Conservation (phyloP, 1,284 basidiomycete species). For the Athelia sp. region DNA sequence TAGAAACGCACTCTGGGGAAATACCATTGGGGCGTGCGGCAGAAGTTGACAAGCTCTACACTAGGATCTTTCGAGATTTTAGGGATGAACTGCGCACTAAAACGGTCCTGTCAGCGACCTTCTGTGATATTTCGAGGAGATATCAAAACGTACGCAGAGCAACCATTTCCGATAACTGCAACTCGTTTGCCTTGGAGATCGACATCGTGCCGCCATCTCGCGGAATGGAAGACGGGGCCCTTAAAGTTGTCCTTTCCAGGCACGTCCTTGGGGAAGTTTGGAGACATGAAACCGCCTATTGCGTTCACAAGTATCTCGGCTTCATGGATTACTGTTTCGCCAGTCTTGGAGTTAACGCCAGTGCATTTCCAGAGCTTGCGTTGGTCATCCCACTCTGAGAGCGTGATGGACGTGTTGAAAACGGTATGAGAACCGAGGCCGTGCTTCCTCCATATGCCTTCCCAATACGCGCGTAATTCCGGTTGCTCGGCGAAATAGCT, state of each 20-base stretch:
- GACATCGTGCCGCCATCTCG: constrained; percentile 52
- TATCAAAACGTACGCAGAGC: constrained; percentile 41
- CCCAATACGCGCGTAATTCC: constrained; percentile 49
- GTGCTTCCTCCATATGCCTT: constrained; percentile 38
- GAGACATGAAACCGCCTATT: constrained; percentile 39
- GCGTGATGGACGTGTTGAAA: constrained; percentile 34
- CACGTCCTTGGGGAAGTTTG: constrained; percentile 40
- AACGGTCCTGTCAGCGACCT: background rate
- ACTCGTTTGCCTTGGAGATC: constrained; percentile 47
- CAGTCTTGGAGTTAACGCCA: constrained; percentile 30
- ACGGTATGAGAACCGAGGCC: constrained; percentile 32
- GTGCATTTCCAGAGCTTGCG: constrained; percentile 33
- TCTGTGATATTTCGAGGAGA: constrained; percentile 4
- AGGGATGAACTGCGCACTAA: constrained; percentile 51
- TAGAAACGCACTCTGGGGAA: constrained; percentile 33
- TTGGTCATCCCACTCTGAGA: constrained; percentile 41
- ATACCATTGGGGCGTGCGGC: constrained; percentile 49
- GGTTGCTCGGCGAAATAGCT: constrained; percentile 38
- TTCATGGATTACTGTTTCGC: constrained; percentile 21
- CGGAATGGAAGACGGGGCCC: constrained; percentile 51
- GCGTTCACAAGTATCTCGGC: constrained; percentile 40
- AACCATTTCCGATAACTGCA: constrained; percentile 63
- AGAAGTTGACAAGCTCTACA: constrained; percentile 48
- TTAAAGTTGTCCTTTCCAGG: constrained; percentile 40
- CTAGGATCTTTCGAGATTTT: constrained; percentile 42